Evolutionary conservation across 441 rosid species (phyloP).

Genomic region (Mallotus japonicus): DNA sequence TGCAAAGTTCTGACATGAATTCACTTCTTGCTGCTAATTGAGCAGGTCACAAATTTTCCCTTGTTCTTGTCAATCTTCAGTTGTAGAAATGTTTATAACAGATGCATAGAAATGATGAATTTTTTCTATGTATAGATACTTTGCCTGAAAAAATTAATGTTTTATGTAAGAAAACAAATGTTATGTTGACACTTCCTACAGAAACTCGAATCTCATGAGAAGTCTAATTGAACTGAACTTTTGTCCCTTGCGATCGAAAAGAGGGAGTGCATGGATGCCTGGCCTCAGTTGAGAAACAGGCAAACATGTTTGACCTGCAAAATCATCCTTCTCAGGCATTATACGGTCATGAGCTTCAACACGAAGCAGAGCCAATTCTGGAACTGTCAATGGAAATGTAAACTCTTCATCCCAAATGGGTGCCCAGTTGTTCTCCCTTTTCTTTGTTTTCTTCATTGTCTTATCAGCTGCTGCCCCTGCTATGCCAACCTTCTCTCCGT

Average conservation of each 20-base stretch:
- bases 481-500: constrained; percentile 53
- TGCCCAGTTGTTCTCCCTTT: constrained; percentile 60
- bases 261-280: constrained; percentile 61
- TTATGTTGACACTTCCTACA: neutral
- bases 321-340: constrained; percentile 66
- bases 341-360: constrained; percentile 71
- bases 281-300: constrained; percentile 58
- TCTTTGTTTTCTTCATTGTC: constrained; percentile 57
- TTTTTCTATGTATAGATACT: neutral
- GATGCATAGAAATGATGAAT: neutral
- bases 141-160: neutral
- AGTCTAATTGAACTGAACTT: constrained; percentile 61
- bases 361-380: constrained; percentile 70
- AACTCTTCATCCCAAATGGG: constrained; percentile 70
- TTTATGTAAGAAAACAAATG: neutral
- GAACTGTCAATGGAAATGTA: constrained; percentile 63
- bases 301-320: constrained; percentile 72
- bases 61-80: neutral
- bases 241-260: constrained; percentile 49
- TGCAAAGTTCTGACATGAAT: neutral
- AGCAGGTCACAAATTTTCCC: neutral
- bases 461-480: constrained; percentile 65
- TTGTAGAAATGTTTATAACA: neutral
- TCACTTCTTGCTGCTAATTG: neutral
- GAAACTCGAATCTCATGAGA: constrained; percentile 60